These are phyloP conservation scores for Arachis hypogaea DNA, from an alignment of 306 rosid genomes.

Conservation along the genomic window DNA sequence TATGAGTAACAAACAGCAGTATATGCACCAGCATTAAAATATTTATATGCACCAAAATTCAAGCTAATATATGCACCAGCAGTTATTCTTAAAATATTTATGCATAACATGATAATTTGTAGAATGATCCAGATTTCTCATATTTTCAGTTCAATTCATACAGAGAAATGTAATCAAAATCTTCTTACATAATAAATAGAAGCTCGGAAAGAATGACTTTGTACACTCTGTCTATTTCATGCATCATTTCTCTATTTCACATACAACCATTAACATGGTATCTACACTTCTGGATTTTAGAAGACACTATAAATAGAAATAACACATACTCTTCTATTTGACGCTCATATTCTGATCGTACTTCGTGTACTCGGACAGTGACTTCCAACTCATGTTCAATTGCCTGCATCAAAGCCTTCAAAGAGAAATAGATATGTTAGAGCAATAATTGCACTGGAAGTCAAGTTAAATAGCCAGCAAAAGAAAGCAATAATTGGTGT, in stretches of 20 bases:
- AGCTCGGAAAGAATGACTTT: neutral
- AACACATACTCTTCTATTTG: slow-evolving; percentile 86
- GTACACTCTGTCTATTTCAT: neutral
- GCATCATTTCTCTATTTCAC: neutral
- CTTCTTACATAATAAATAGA: neutral
- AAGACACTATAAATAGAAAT: slow-evolving; percentile 7
- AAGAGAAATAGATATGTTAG: slow-evolving; percentile 26
- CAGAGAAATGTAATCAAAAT: neutral
- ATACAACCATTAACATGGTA: too few relatives aligned
- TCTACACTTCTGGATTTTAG: neutral
- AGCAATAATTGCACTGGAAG: neutral
- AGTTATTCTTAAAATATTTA: neutral
- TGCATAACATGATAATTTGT: slow-evolving; percentile 1
- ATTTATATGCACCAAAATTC: neutral
- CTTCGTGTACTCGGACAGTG: slow-evolving; percentile 90
- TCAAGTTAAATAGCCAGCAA: neutral
- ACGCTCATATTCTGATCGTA: slow-evolving; percentile 84
- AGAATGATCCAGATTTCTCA: slow-evolving; percentile 3
- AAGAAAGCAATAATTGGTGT: slow-evolving; percentile 20
- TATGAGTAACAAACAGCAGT: neutral
- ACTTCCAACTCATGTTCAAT: slow-evolving; percentile 97
- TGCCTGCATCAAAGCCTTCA: slow-evolving; percentile 84
- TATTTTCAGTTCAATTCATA: neutral
- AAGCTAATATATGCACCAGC: neutral
- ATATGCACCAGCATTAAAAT: too few relatives aligned